A percentile compares a stretch with the other conserved stretches of the same genome.
These are phyloP conservation scores for Camillea tinctor DNA, from an alignment of 2,329 filamentous ascomycete species.

Conservation along the genomic window DNA sequence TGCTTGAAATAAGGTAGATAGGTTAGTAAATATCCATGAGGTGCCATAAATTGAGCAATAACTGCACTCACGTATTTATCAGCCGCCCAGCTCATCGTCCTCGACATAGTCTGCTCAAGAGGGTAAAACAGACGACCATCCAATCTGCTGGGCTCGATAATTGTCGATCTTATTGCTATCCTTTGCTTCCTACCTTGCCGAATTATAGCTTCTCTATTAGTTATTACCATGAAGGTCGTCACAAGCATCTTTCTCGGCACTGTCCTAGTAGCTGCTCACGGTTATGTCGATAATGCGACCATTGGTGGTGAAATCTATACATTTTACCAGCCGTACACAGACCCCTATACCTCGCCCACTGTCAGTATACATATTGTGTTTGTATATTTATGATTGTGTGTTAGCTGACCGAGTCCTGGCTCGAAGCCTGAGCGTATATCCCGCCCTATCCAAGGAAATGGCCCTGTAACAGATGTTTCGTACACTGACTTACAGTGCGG, in stretches of 20 bases:
- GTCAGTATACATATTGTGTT: slow-evolving; percentile 10
- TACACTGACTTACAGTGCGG: slow-evolving; percentile 56
- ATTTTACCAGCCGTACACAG: slow-evolving; percentile 33
- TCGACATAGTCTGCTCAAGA: background rate
- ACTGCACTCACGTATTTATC: background rate
- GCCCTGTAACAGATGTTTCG: slow-evolving; percentile 53
- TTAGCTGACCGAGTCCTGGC: slow-evolving; percentile 22
- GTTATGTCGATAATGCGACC: slow-evolving; percentile 46
- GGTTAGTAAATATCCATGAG: background rate
- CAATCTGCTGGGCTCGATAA: background rate
- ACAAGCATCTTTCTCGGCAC: slow-evolving; percentile 32
- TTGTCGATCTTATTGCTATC: background rate
- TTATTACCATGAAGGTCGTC: slow-evolving; percentile 29
- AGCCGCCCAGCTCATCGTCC: background rate
- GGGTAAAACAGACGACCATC: background rate
- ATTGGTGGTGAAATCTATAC: slow-evolving; percentile 41
- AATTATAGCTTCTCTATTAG: background rate
- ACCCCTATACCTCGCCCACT: slow-evolving; percentile 16
- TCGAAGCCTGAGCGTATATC: slow-evolving; percentile 50
- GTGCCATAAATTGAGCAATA: background rate
- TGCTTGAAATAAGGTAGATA: background rate
- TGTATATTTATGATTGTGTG: background rate
- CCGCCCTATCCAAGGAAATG: slow-evolving; percentile 57
- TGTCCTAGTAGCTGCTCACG: slow-evolving; percentile 46
- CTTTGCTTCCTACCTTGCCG: background rate